A percentile compares a stretch with the other conserved stretches of the same genome.
Evolutionary conservation across 169 alveolate genomes (phyloP).

Genomic region (Eimeria tenella): DNA sequence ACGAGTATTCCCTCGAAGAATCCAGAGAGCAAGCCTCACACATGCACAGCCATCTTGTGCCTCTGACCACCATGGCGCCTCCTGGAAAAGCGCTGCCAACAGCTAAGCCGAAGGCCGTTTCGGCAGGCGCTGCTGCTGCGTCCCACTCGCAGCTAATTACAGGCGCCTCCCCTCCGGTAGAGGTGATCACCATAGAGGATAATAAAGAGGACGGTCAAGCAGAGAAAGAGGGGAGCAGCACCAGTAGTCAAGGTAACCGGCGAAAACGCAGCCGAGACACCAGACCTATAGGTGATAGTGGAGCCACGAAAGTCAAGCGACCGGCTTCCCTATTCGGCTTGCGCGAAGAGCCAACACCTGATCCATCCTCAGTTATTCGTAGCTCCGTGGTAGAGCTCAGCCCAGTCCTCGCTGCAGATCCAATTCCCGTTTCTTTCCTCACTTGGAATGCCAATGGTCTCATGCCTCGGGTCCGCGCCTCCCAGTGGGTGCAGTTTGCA

Average conservation of each 20-base stretch:
- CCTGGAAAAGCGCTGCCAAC: not conserved
- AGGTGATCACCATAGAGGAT: not conserved
- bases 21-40: not conserved
- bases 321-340: not conserved
- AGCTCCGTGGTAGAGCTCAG: slow-evolving; percentile 9
- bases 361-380: not conserved
- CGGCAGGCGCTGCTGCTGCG: not conserved
- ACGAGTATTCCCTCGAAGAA: not conserved
- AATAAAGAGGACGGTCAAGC: not conserved
- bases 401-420: not conserved
- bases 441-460: slow-evolving; percentile 14
- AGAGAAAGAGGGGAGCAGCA: not conserved
- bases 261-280: not conserved
- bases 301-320: not conserved
- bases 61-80: not conserved
- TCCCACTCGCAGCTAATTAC: not conserved
- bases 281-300: not conserved
- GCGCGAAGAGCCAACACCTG: not conserved
- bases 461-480: slow-evolving; percentile 12
- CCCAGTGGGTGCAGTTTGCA: slow-evolving; percentile 40
- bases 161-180: not conserved
- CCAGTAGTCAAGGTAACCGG: not conserved
- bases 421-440: slow-evolving; percentile 12
- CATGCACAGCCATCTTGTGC: not conserved
- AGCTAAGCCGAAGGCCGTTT: not conserved